A percentile compares a stretch with the other conserved stretches of the same genome.
phyloP scores from a whole-genome alignment of 352 stramenopile species.

The Phytopythium cucurbitacearum region DNA sequence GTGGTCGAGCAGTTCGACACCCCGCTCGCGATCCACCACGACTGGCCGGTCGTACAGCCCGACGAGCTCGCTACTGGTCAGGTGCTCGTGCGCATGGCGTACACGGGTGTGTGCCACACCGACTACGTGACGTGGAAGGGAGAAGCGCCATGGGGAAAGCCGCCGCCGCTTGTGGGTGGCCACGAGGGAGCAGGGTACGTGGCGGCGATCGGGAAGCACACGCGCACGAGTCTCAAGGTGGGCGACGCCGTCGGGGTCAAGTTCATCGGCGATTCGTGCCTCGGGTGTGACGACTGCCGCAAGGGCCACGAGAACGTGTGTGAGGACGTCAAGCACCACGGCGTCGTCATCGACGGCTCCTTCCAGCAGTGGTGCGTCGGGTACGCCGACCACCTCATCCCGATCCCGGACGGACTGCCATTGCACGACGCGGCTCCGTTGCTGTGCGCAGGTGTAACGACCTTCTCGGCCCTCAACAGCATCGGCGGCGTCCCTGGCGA shows the following conservation, averaged over 20 bases:
- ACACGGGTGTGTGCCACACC: constrained; percentile 44
- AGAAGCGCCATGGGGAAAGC: constrained; percentile 16
- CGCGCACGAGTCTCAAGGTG: constrained; percentile 32
- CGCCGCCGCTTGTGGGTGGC: constrained; percentile 42
- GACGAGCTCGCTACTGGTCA: constrained; percentile 33
- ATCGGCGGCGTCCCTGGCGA: constrained; percentile 33
- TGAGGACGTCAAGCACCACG: constrained; percentile 28
- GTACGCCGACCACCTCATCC: constrained; percentile 72
- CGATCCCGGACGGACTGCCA: constrained; percentile 51
- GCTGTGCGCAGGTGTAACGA: constrained; percentile 84
- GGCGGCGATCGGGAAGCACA: constrained; percentile 34
- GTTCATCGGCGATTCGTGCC: constrained; percentile 37
- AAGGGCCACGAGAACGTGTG: constrained; percentile 47
- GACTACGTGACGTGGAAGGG: constrained; percentile 40
- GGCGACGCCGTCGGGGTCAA: constrained; percentile 45
- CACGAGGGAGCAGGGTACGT: constrained; percentile 51
- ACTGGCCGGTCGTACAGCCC: constrained; percentile 41
- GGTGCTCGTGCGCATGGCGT: constrained; percentile 45
- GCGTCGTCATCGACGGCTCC: constrained; percentile 38
- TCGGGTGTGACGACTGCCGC: constrained; percentile 44
- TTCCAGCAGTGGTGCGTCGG: constrained; percentile 62
- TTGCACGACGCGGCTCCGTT: constrained; percentile 49
- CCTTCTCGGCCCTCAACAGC: constrained; percentile 71
- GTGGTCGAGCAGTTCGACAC: constrained; percentile 32
- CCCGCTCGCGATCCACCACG: constrained; percentile 29